These are phyloP conservation scores for Penicillium ucsense DNA, from an alignment of 495 filamentous ascomycete species.

Conservation along the genomic window DNA sequence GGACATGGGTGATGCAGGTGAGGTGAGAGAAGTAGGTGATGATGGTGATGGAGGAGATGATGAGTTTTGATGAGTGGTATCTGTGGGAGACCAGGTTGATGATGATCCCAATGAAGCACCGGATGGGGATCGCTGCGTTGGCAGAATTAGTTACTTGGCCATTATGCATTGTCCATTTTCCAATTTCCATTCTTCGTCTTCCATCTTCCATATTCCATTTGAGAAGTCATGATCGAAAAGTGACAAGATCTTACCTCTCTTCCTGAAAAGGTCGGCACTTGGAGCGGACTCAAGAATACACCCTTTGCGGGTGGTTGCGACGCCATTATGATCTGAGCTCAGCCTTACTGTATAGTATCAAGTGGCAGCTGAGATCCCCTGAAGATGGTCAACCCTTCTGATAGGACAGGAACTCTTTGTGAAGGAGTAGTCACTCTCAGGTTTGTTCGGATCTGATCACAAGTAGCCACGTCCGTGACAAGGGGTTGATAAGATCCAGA, in stretches of 20 bases:
- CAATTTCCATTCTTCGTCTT: too few relatives aligned
- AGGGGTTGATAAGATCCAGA: too few relatives aligned
- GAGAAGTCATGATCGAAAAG: background rate
- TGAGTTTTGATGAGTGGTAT: conserved; percentile 11
- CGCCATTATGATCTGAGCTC: conserved; percentile 7
- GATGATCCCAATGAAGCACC: conserved; percentile 10
- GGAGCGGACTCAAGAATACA: conserved; percentile 10
- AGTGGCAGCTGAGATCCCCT: background rate
- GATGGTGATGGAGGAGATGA: conserved; percentile 15
- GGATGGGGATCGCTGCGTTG: conserved; percentile 12
- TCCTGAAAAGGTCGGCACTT: conserved; percentile 10
- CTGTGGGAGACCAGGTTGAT: conserved; percentile 16
- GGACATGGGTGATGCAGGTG: too few relatives aligned
- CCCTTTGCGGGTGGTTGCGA: conserved; percentile 9
- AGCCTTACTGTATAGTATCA: too few relatives aligned
- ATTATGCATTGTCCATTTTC: too few relatives aligned
- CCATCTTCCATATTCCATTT: background rate
- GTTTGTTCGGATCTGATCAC: too few relatives aligned
- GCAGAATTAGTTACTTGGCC: background rate
- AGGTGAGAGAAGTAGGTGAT: background rate
- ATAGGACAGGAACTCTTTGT: too few relatives aligned
- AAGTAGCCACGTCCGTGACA: too few relatives aligned
- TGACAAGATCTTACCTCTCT: conserved; percentile 13
- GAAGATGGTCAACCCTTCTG: background rate
- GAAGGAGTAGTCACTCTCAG: too few relatives aligned